A percentile compares a stretch with the other conserved stretches of the same genome.
Evolutionary conservation across 169 alveolate genomes (phyloP).

Genomic region (Plasmodium billcollinsi): DNA sequence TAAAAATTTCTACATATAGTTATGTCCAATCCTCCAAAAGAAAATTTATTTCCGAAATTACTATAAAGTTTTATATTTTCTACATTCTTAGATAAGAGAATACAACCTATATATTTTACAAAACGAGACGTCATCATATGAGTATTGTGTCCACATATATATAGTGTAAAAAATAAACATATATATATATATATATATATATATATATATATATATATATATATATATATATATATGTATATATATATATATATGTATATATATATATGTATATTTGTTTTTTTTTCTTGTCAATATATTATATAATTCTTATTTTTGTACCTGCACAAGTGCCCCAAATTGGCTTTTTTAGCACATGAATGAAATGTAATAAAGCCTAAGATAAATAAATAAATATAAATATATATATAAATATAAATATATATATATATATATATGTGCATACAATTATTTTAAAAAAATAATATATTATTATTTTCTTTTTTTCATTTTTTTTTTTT

Average conservation of each 20-base stretch:
- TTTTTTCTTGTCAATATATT: neutral
- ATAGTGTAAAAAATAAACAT: neutral
- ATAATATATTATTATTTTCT: neutral
- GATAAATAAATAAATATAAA: neutral
- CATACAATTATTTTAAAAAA: neutral
- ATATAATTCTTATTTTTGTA: neutral
- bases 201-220: too few species aligned
- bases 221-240: too few species aligned
- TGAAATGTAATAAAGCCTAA: slow-evolving; percentile 54
- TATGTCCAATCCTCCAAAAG: slow-evolving; percentile 68
- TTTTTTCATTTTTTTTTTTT: too few species aligned
- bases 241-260: too few species aligned
- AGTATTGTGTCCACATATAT: slow-evolving; percentile 4
- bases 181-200: slow-evolving; percentile 15
- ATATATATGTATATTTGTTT: too few species aligned
- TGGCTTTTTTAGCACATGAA: slow-evolving; percentile 58
- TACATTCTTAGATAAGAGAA: slow-evolving; percentile 51
- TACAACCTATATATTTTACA: slow-evolving; percentile 25
- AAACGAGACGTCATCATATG: neutral
- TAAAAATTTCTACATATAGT: slow-evolving; percentile 40
- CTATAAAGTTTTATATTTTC: slow-evolving; percentile 24
- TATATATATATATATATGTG: neutral
- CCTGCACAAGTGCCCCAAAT: slow-evolving; percentile 77
- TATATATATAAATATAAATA: neutral
- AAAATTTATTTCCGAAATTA: slow-evolving; percentile 31